phyloP scores from a whole-genome alignment of 352 stramenopile species.

The Pythium utonaiense region DNA sequence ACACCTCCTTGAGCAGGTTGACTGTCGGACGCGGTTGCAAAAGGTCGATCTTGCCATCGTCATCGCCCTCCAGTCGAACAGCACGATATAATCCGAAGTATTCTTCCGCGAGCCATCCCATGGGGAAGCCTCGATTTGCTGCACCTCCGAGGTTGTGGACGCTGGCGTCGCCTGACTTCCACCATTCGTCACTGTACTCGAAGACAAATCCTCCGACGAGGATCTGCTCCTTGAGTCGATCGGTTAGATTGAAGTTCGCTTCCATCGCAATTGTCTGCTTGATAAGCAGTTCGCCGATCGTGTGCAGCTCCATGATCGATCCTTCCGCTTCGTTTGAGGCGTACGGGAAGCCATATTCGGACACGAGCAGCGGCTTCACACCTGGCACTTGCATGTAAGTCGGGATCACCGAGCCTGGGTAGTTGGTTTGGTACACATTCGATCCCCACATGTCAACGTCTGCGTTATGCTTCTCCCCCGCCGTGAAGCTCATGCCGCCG shows the following conservation, averaged over 20 bases:
- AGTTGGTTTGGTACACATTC: conserved; percentile 72
- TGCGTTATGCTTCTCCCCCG: conserved; percentile 37
- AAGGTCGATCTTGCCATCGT: conserved; percentile 11
- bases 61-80: not conserved
- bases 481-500: conserved; percentile 39
- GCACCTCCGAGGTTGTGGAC: conserved; percentile 50
- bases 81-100: conserved; percentile 51
- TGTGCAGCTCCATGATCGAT: conserved; percentile 33
- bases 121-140: conserved; percentile 46
- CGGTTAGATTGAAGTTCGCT: conserved; percentile 44
- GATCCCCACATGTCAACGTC: conserved; percentile 72
- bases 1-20: conserved; percentile 43
- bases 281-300: conserved; percentile 38
- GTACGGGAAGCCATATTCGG: conserved; percentile 66
- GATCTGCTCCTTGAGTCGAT: conserved; percentile 45
- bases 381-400: conserved; percentile 40
- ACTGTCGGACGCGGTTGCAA: conserved; percentile 51
- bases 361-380: conserved; percentile 49
- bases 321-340: conserved; percentile 42
- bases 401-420: conserved; percentile 48
- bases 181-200: conserved; percentile 79
- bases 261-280: conserved; percentile 54
- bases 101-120: conserved; percentile 64
- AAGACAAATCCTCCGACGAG: conserved; percentile 69
- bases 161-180: conserved; percentile 50